phyloP scores from a whole-genome alignment of 1,284 basidiomycete species.

The Fomes fomentarius region DNA sequence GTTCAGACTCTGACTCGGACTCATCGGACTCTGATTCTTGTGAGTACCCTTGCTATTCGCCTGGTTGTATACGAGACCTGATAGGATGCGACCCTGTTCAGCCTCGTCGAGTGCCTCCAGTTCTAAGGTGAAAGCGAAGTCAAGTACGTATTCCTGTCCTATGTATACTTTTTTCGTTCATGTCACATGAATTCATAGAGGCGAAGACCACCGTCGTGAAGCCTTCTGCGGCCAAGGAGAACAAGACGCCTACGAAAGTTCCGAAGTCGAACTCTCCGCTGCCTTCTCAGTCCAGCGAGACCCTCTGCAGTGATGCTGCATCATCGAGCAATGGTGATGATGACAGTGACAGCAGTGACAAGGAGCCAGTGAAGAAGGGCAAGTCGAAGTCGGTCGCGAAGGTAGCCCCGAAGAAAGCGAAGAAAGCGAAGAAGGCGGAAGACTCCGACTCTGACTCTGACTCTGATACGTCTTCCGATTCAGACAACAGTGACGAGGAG shows the following conservation, averaged over 20 bases:
- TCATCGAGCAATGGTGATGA: slow-evolving; percentile 8
- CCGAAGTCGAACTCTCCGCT: slow-evolving; percentile 14
- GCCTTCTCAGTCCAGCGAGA: slow-evolving; percentile 28
- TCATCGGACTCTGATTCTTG: slow-evolving; percentile 18
- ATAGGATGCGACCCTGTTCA: slow-evolving; percentile 10
- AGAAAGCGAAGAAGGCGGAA: slow-evolving; percentile 17
- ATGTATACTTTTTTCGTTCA: background rate
- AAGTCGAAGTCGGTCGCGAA: background rate
- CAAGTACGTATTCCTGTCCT: slow-evolving; percentile 1
- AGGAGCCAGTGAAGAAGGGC: slow-evolving; percentile 4
- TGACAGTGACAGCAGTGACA: slow-evolving; percentile 8
- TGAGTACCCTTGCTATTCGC: background rate
- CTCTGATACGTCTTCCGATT: slow-evolving; percentile 17
- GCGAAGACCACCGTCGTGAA: background rate
- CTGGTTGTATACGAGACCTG: slow-evolving; percentile 6
- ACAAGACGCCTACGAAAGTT: background rate
- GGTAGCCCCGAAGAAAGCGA: slow-evolving; percentile 9
- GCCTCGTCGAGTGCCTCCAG: slow-evolving; percentile 17
- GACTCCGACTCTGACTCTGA: slow-evolving; percentile 29
- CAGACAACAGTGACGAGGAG: background rate
- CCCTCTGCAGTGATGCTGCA: slow-evolving; percentile 25
- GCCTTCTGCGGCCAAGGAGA: background rate
- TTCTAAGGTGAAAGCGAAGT: slow-evolving; percentile 3
- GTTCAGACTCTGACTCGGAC: background rate
- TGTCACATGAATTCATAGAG: background rate